Base-by-base conservation (phyloP, 2,329 filamentous ascomycete species). In the Pyrenophora tritici-repentis region DNA sequence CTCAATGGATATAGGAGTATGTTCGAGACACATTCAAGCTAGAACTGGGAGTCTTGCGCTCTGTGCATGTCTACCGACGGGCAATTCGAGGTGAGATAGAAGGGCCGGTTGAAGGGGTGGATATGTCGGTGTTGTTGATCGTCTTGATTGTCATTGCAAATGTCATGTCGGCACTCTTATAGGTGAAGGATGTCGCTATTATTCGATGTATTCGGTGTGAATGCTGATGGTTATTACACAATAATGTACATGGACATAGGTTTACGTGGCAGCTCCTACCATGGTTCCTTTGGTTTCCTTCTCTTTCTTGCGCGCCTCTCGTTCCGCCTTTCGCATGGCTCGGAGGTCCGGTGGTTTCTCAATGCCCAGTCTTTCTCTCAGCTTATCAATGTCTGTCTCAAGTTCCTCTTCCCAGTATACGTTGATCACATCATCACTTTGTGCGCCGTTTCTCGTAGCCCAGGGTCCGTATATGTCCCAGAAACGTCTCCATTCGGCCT, bases 371-470 rank as follows among this genome's bases (percentile, higher is more conserved):
- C 91, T 82, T 4, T 68, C 73, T 59, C 94, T 83, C 71, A 99
- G 70, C 59, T 87, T 89, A 43, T 85, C 81, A 20, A 96, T 90
- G 73, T 96, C 87, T 50, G 86, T 89, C 76, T 92, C 87, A 61
- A 99, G 75, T 76, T 93, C 84, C 78, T 97, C 91, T 76, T 99
- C 94, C 94, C 94, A 99, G 71, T 96, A 99, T 1, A 99, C 87
- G 73, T 97, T 97, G 61, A 99, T 92, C 29, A 97, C 79, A 68
- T 96, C 90, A 65, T 88, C 85, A 40, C 86, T 83, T 47, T 83
- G 77, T 58, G 91, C 73, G 12, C 94, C 94, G 72, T 96, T 97
- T 46, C 84, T 79, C 37, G 97, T 75, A 31, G 94, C 94, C 94
- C 94, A 99, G 1, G 94, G 94, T 44, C 93, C 77, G 74, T 97